Base-by-base conservation (phyloP, 345 rosid genomes). In the Salix brachista region DNA sequence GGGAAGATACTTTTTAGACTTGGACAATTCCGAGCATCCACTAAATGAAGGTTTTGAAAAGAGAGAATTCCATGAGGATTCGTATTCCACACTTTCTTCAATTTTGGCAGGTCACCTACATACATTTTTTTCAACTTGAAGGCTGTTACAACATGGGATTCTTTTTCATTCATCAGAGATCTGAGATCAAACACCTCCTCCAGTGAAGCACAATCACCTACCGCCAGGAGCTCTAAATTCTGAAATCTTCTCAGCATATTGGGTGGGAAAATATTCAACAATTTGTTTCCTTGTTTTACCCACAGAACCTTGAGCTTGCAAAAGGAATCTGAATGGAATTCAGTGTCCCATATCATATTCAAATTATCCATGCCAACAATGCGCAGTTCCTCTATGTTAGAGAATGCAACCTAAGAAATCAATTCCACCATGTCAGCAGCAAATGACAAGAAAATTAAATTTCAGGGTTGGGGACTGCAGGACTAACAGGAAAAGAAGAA, bases 341-440 rank as follows among this genome's bases (percentile, higher is more conserved):
- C 75, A 50, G 69, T 6, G 11, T 56, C 8, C 80, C 85, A 80
- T 72, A 82, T 48, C 70, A 50, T 67, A 52, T 26, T 74, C 75
- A 79, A 62, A 41, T 41, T 80, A 56, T 68, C 25, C 77, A 85
- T 32, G 26, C 70, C 0, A n/a, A 18, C 16, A 34, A 84, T 72
- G 34, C 0, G 5, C 34, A 84, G 2, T 21, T 25, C n/a, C 64
- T 84, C 83, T 66, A 82, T 32, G 37, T 28, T 67, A 41, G 85
- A 76, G 65, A 82, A 70, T 41, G 70, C 50, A 17, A 77, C 79
- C 83, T 84, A 77, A 37, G 28, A 5, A 14, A 46, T 5, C n/a
- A 7, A 50, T 69, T 44, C 21, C 56, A 11, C 6, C 3, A 4
- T 42, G 48, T 69, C 13, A 36, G 8, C 2, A 42, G 8, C 42